These are phyloP conservation scores for Diatrype stigma DNA, from an alignment of 2,329 filamentous ascomycete genomes.

Conservation along the genomic window DNA sequence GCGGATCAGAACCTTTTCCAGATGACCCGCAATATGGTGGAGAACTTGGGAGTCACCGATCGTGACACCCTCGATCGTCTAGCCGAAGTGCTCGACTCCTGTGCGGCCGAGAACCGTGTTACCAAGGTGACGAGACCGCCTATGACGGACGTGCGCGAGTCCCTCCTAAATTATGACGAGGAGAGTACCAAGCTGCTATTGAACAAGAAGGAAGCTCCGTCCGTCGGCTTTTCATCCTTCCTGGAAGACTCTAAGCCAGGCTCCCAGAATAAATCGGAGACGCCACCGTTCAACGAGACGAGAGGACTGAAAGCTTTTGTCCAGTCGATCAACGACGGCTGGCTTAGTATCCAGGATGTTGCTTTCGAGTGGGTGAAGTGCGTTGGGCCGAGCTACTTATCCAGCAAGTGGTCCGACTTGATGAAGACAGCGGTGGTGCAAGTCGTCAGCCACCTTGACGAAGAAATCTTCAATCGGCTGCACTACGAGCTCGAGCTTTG, in stretches of 20 bases:
- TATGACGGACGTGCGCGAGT: conserved; percentile 45
- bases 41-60: conserved; percentile 52
- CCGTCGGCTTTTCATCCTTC: conserved; percentile 55
- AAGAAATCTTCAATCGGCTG: conserved; percentile 45
- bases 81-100: conserved; percentile 49
- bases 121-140: conserved; percentile 42
- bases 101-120: conserved; percentile 46
- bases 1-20: conserved; percentile 54
- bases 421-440: conserved; percentile 56
- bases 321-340: conserved; percentile 41
- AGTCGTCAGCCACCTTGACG: conserved; percentile 51
- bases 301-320: conserved; percentile 51
- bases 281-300: conserved; percentile 47
- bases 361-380: conserved; percentile 54
- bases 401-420: conserved; percentile 53
- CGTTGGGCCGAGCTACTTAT: conserved; percentile 47
- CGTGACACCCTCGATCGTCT: conserved; percentile 40
- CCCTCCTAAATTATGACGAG: conserved; percentile 48
- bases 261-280: conserved; percentile 45
- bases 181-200: conserved; percentile 50
- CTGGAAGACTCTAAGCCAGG: conserved; percentile 59
- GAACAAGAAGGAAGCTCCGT: conserved; percentile 48
- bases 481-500: conserved; percentile 35
- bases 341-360: conserved; percentile 53
- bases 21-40: conserved; percentile 50